phyloP scores from a whole-genome alignment of 1,284 basidiomycete species.

The Microstroma glucosiphilum region DNA sequence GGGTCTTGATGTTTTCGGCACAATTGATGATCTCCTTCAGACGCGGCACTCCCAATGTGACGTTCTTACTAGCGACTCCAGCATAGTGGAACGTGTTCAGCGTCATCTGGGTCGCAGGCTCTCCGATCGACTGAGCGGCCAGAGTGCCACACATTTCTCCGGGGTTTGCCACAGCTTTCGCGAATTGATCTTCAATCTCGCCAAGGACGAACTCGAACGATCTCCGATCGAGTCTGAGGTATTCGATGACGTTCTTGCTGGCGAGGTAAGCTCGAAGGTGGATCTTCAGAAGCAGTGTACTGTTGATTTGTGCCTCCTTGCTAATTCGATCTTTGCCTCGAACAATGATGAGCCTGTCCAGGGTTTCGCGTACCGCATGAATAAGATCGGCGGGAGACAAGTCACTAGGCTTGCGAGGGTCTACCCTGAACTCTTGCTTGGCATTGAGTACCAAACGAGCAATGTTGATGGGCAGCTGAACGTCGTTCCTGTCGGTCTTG shows the following conservation, averaged over 20 bases:
- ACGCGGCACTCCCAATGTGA: conserved; percentile 97
- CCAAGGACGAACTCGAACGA: conserved; percentile 97
- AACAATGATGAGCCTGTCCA: conserved; percentile 59
- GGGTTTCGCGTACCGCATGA: conserved; percentile 58
- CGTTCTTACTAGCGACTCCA: conserved; percentile 98
- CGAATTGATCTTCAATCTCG: conserved; percentile 68
- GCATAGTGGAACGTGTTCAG: conserved; percentile 97
- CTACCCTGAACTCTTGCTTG: conserved; percentile 93
- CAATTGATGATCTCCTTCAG: conserved; percentile 99
- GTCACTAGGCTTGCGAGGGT: conserved; percentile 84
- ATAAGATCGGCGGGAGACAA: conserved; percentile 82
- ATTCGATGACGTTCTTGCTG: conserved; percentile 47
- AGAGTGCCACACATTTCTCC: conserved; percentile 99
- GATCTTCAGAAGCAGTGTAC: conserved; percentile 86
- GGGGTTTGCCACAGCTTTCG: conserved; percentile 81
- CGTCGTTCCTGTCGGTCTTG: conserved; percentile 62
- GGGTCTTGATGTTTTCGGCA: conserved; percentile 96
- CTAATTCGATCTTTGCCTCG: conserved; percentile 66
- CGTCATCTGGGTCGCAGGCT: conserved; percentile 99
- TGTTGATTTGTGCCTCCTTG: conserved; percentile 75
- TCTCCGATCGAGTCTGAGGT: conserved; percentile 53
- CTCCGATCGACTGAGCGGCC: conserved; percentile 96
- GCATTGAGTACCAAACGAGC: conserved; percentile 92
- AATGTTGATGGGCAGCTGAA: conserved; percentile 63
- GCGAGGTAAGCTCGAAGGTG: conserved; percentile 48